phyloP scores from a whole-genome alignment of 1,284 basidiomycete genomes.

The Sparassis latifolia region DNA sequence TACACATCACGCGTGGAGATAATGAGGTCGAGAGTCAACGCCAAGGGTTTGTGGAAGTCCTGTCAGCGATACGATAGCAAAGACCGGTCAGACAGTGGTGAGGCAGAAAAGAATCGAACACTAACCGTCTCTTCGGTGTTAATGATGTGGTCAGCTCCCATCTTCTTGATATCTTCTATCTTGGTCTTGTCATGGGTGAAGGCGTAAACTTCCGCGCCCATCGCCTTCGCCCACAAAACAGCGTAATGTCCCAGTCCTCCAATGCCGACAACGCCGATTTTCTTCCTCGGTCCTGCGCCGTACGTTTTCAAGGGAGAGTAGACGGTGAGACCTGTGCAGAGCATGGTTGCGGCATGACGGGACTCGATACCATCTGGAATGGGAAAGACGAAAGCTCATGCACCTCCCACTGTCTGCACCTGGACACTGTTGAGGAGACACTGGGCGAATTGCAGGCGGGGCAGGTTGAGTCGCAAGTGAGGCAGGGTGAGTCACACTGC shows the following conservation, averaged over 20 bases:
- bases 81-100: neutral
- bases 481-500: no score
- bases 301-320: slow-evolving; percentile 61
- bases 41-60: slow-evolving; percentile 39
- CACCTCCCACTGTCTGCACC: no score
- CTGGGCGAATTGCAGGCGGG: no score
- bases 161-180: slow-evolving; percentile 55
- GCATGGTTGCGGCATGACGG: slow-evolving; percentile 45
- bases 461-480: no score
- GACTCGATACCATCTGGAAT: slow-evolving; percentile 56
- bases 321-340: slow-evolving; percentile 64
- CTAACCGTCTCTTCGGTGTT: slow-evolving; percentile 27
- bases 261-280: slow-evolving; percentile 62
- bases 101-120: neutral
- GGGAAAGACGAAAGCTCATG: slow-evolving; percentile 65
- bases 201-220: slow-evolving; percentile 49
- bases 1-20: slow-evolving; percentile 39
- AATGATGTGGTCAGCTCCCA: slow-evolving; percentile 54
- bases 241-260: slow-evolving; percentile 43
- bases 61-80: slow-evolving; percentile 5
- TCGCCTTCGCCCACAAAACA: slow-evolving; percentile 19
- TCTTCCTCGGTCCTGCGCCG: slow-evolving; percentile 57
- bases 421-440: no score
- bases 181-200: slow-evolving; percentile 60
- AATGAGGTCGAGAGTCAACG: slow-evolving; percentile 52